Evolutionary conservation across 2,329 filamentous ascomycete genomes (phyloP).

Genomic region (Penicillium aurantiogriseum): DNA sequence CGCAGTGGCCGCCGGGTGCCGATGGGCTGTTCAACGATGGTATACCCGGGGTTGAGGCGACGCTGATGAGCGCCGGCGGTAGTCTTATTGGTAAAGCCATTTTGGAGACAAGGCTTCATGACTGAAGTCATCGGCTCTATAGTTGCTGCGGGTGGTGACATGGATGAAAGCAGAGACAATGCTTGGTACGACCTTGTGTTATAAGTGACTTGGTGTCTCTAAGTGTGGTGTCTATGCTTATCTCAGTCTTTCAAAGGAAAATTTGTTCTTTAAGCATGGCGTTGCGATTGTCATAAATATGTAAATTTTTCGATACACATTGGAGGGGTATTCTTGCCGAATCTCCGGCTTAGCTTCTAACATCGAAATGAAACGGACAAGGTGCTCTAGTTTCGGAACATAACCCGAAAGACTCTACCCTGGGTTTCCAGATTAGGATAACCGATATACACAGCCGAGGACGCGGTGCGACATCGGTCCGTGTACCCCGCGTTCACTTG

Average conservation of each 20-base stretch:
- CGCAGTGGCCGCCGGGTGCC: slow-evolving; percentile 11
- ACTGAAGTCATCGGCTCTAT: background rate
- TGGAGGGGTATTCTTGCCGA: background rate
- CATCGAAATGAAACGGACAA: background rate
- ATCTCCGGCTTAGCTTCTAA: background rate
- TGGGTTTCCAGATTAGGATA: background rate
- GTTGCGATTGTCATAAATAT: background rate
- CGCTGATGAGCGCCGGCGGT: background rate
- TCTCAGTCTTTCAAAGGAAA: background rate
- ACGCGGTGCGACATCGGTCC: background rate
- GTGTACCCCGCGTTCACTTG: background rate
- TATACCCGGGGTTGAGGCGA: background rate
- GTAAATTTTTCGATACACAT: background rate
- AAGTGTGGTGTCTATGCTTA: background rate
- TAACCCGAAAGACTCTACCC: background rate
- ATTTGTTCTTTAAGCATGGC: background rate
- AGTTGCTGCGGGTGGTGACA: background rate
- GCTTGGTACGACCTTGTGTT: background rate
- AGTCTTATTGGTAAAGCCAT: background rate
- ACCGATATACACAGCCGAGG: background rate
- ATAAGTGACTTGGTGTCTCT: too few relatives aligned
- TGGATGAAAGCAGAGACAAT: background rate
- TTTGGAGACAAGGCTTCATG: background rate
- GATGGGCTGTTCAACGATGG: slow-evolving; percentile 3
- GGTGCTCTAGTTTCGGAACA: background rate